These are phyloP conservation scores for Chaetomium globosum DNA, from an alignment of 2,329 filamentous ascomycete genomes.

Conservation along the genomic window DNA sequence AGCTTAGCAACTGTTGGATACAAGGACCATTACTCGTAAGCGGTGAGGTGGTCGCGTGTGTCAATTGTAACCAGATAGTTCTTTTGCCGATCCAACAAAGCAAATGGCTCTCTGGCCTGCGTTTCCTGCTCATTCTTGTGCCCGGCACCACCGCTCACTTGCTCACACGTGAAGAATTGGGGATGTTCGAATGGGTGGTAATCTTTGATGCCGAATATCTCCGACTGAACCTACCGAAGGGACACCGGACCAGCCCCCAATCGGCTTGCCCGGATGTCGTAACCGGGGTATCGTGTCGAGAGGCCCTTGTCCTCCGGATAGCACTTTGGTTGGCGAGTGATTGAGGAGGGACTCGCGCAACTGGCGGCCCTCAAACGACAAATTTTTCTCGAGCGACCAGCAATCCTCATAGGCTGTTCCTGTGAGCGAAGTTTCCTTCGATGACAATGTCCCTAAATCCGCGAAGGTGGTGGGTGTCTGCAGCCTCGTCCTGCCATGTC, in stretches of 20 bases:
- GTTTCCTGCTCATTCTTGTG: background rate
- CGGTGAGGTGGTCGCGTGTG: background rate
- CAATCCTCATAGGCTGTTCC: no score
- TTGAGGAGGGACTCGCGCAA: background rate
- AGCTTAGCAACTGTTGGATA: background rate
- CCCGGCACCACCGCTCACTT: background rate
- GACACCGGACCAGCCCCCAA: background rate
- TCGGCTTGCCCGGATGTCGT: constrained; percentile 3
- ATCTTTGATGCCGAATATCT: background rate
- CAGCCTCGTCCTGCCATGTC: no score
- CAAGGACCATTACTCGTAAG: background rate
- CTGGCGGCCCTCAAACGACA: background rate
- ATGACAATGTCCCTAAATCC: no score
- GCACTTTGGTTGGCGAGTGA: background rate
- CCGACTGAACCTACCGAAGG: background rate
- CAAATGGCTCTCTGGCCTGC: background rate
- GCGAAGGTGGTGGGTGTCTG: no score
- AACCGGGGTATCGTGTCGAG: constrained; percentile 3
- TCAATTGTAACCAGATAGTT: background rate
- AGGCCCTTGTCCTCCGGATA: background rate
- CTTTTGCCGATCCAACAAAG: background rate
- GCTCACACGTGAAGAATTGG: background rate
- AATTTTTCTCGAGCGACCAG: background rate
- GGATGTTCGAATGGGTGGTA: background rate
- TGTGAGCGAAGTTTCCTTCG: no score